Base-by-base conservation (phyloP, 1,139 yeast species). In the Suhomyces chickasaworum region DNA sequence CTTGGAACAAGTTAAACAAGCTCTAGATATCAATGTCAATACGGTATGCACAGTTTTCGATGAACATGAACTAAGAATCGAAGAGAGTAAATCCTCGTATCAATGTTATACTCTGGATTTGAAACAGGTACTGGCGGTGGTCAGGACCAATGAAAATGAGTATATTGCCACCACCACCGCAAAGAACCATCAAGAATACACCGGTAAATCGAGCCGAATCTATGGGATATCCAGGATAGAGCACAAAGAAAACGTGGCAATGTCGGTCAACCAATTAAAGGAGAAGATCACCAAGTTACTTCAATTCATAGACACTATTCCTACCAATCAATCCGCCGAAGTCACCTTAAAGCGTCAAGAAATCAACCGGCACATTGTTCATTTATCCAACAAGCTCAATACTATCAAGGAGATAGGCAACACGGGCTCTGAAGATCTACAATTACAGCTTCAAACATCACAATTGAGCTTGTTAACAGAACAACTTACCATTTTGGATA, bases 381-480 rank as follows among this genome's bases (percentile, higher is more conserved):
- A 67, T 39, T 53, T 71, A 25, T 53, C 67, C 1, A 61, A 59
- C 25, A 66, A 61, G 41, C 46, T 68, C 3, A 42, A 38, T 4
- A 46, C 54, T 5, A 50, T 63, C 20, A 53, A 54, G 37, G 13
- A 33, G 25, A 22, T 38, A 15, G 42, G 52, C 6, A 31, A 31
- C 7, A 35, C 41, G 0, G 21, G 39, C 1, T 46, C 38, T 9
- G 38, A 46, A 21, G 46, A 50, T n/a, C 38, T 53, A 20, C 55
- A 58, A 10, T 38, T 46, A 20, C 46, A 46, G 32, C 49, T 68
- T 23, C 58, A 61, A 36, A 44, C 66, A 1, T 54, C 63, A 7
- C 69, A 66, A 30, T 53, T 71, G 41, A 55, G 70, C 18, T 53
- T 70, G 29, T 50, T 71, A 12, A 64, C 73, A 1, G 59, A 65